Evolutionary conservation across 176 grass and related monocot genomes (phyloP).

Genomic region (Pontederia crassipes): DNA sequence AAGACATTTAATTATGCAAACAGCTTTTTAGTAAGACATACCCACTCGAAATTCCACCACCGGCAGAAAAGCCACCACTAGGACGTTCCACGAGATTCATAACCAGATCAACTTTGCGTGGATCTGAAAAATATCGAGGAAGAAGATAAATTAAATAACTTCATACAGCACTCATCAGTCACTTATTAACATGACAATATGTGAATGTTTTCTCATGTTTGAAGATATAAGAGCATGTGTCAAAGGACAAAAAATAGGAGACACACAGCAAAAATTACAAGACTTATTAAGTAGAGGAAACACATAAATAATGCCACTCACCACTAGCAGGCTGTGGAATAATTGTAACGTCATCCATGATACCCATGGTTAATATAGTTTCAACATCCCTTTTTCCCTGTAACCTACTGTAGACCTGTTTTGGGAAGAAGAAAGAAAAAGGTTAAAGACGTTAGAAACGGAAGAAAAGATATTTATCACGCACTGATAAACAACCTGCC

Average conservation of each 20-base stretch:
- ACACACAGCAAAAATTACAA: not conserved
- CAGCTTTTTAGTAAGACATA: conserved; percentile 25
- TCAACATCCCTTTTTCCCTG: conserved; percentile 97
- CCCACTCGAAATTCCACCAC: conserved; percentile 98
- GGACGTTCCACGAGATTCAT: conserved; percentile 99
- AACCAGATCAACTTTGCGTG: conserved; percentile 87
- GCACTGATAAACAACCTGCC: conserved; percentile 49
- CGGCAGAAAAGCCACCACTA: conserved; percentile 96
- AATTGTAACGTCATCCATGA: conserved; percentile 94
- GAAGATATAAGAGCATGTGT: not conserved
- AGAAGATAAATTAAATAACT: not conserved
- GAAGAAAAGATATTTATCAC: not conserved
- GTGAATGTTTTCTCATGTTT: not conserved
- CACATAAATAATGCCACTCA: conserved; percentile 7
- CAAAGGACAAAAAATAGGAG: not conserved
- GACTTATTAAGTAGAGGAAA: not conserved
- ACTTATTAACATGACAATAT: not conserved
- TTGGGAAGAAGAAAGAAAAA: conserved; percentile 11
- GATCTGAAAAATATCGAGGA: conserved; percentile 37
- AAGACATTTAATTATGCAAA: not conserved
- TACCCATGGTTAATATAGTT: conserved; percentile 98
- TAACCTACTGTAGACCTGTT: conserved; percentile 73
- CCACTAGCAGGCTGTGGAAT: conserved; percentile 87
- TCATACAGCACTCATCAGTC: not conserved
- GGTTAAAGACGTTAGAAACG: not conserved